Evolutionary conservation across 2,329 filamentous ascomycete genomes (phyloP).

Genomic region (Orbilia ellipsospora): DNA sequence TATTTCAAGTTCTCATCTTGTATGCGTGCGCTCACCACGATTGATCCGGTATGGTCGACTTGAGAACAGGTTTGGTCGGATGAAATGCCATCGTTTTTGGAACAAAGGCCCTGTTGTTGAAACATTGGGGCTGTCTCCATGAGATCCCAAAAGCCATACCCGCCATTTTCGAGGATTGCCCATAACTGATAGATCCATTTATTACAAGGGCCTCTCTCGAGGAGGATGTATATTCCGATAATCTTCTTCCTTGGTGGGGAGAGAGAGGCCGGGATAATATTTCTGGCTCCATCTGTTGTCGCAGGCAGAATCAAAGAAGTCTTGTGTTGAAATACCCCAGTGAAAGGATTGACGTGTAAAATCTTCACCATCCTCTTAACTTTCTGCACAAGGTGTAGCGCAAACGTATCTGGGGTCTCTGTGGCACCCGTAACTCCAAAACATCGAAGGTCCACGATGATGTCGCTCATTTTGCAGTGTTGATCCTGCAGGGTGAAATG

Average conservation of each 20-base stretch:
- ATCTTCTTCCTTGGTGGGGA: constrained; percentile 19
- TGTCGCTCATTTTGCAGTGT: constrained; percentile 21
- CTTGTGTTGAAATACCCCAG: constrained; percentile 8
- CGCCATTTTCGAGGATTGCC: constrained; percentile 32
- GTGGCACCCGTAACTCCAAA: background rate
- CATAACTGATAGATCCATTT: constrained; percentile 27
- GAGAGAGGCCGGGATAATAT: no score
- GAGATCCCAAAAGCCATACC: constrained; percentile 36
- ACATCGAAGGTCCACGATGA: constrained; percentile 14
- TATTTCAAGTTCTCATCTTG: background rate
- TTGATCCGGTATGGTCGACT: constrained; percentile 24
- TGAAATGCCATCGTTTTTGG: background rate
- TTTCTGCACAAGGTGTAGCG: constrained; percentile 12
- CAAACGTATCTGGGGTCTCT: constrained; percentile 19
- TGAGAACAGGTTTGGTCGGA: background rate
- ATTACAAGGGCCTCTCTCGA: background rate
- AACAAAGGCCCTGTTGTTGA: constrained; percentile 28
- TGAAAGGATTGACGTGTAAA: constrained; percentile 36
- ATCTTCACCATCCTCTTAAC: constrained; percentile 20
- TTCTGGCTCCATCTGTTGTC: background rate
- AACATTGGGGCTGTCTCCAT: constrained; percentile 18
- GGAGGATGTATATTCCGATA: constrained; percentile 9
- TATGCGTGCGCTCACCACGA: constrained; percentile 1
- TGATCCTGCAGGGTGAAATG: constrained; percentile 1
- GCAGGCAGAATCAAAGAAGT: background rate